phyloP scores from a whole-genome alignment of 331 rosid species.

The Ulmus americana region DNA sequence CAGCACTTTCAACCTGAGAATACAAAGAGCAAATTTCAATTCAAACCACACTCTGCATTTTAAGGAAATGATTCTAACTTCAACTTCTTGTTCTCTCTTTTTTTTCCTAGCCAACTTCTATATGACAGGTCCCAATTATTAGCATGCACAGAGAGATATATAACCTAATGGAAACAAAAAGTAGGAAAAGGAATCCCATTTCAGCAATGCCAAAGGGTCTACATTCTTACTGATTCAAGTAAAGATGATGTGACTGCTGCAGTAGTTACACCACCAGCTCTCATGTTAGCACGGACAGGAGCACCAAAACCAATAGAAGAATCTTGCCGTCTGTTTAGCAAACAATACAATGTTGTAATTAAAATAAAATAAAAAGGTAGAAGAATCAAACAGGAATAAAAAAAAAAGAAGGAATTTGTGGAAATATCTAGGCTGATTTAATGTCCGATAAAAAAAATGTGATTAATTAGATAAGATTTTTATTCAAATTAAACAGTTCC shows the following conservation, averaged over 20 bases:
- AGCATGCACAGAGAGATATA: not conserved
- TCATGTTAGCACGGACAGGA: constrained; percentile 92
- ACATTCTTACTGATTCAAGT: constrained; percentile 67
- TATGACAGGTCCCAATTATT: not conserved
- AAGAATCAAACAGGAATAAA: not conserved
- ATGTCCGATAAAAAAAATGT: no score
- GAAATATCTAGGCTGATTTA: no score
- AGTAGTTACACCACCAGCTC: constrained; percentile 52
- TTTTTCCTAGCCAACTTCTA: constrained; percentile 3
- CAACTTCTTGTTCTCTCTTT: not conserved
- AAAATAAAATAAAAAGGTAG: no score
- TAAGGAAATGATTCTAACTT: constrained; percentile 13
- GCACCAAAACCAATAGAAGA: constrained; percentile 99
- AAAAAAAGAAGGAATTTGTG: no score
- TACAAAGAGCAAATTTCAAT: constrained; percentile 17
- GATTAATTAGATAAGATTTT: no score
- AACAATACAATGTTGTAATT: no score
- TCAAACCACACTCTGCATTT: not conserved
- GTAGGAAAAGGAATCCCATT: constrained; percentile 7
- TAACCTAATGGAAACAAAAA: not conserved
- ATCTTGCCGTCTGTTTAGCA: constrained; percentile 49
- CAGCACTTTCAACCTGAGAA: constrained; percentile 93
- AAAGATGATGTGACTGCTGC: constrained; percentile 76
- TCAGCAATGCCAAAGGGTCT: constrained; percentile 15
- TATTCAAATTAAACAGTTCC: no score